Evolutionary conservation across 495 filamentous ascomycete genomes (phyloP), one percentile per base, ranked within the genome.

Genomic region (Talaromyces ruber): DNA sequence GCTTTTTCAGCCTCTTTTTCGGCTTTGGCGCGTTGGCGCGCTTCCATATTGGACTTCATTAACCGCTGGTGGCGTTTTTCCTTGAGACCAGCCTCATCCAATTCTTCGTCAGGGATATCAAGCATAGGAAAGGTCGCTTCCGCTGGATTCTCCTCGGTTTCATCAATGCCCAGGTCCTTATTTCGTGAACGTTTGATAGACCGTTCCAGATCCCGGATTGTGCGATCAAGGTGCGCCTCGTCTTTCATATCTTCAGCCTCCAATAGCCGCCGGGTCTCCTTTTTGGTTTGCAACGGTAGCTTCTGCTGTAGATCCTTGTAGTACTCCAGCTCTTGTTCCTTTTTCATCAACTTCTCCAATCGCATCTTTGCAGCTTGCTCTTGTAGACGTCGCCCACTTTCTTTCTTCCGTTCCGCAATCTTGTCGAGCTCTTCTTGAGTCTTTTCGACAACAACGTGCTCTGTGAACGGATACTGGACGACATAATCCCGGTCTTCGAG

Each of bases 321-420:
- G 71, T 95, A 97, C 62, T 96, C 93, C 14, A 98, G 75, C 67
- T 98, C 93, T 70, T 96, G 85, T 73, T 98, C 94, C 73, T 97
- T 98, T 67, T 89, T 89, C 68, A 97, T 90, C 24, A 98, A 78
- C 72, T 95, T 92, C 51, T 98, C 95, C 5, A 98, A 74, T 18
- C 94, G 84, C 89, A 96, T 96, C 71, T 95, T 97, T 3, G 94
- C 93, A 0, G 94, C 95, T 70, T 98, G 94, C 67, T 97, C 94
- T 69, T 98, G 94, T 21, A 98, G 72, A 32, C 95, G 80, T 57
- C 93, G 83, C 1, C 94, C 94, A 66, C 90, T 92, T 73, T 98
- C 94, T 67, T 93, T 93, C 67, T 93, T 89, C 68, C 91, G 85
- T 75, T 98, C 94, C 14, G 92, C 92, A 62, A 93, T 89, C 12